A percentile compares a stretch with the other conserved stretches of the same genome.
phyloP scores from a whole-genome alignment of 2,329 filamentous ascomycete genomes.

The Fusarium heterosporum region DNA sequence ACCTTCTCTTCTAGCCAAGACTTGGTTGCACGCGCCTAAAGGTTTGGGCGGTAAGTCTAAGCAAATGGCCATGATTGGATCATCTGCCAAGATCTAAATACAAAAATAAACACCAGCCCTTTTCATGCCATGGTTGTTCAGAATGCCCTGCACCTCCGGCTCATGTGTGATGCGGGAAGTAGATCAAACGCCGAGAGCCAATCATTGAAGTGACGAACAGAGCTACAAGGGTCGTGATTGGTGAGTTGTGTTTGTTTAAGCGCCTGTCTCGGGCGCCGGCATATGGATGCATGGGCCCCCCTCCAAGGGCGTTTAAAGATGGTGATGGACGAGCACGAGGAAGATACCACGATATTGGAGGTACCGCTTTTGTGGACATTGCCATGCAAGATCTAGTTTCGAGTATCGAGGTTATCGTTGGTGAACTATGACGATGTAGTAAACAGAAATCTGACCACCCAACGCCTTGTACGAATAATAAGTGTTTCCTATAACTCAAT shows the following conservation, averaged over 20 bases:
- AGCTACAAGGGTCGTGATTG: slow-evolving; percentile 30
- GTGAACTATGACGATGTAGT: not conserved
- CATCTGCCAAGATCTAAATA: slow-evolving; percentile 23
- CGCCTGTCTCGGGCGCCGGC: slow-evolving; percentile 37
- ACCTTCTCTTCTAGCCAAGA: slow-evolving; percentile 19
- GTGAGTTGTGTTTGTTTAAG: slow-evolving; percentile 28
- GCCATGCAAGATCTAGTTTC: slow-evolving; percentile 22
- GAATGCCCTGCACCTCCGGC: slow-evolving; percentile 22
- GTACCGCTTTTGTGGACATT: slow-evolving; percentile 15
- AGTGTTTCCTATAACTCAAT: no score
- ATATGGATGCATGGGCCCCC: slow-evolving; percentile 22
- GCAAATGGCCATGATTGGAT: slow-evolving; percentile 26
- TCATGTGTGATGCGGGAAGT: slow-evolving; percentile 31
- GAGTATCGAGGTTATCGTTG: not conserved
- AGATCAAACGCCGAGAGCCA: slow-evolving; percentile 31
- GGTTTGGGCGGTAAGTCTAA: slow-evolving; percentile 28
- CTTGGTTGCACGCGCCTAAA: slow-evolving; percentile 22
- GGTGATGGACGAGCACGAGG: slow-evolving; percentile 4
- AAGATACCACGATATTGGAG: slow-evolving; percentile 17
- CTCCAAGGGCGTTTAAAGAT: slow-evolving; percentile 27
- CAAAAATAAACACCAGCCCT: slow-evolving; percentile 37
- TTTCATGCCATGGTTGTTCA: slow-evolving; percentile 14
- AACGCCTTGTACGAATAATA: not conserved
- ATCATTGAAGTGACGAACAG: slow-evolving; percentile 21
- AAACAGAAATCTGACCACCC: not conserved